phyloP scores from a whole-genome alignment of 2,329 filamentous ascomycete genomes.

The Ophiocordyceps sinensis region DNA sequence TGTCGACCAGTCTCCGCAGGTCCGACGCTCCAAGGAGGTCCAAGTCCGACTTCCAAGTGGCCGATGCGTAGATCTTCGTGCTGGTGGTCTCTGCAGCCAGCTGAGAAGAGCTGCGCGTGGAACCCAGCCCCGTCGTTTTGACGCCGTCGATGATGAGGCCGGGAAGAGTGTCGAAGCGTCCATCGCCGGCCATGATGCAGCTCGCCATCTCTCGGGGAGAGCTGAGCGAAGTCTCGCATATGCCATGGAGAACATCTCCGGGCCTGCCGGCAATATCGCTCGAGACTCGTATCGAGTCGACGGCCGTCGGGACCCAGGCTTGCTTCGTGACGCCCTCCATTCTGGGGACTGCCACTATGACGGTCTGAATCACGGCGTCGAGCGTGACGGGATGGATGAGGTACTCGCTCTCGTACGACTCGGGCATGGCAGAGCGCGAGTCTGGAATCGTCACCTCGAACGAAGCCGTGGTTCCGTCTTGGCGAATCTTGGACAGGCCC shows the following conservation, averaged over 20 bases:
- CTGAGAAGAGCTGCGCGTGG: background rate
- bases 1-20: background rate
- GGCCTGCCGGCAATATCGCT: background rate
- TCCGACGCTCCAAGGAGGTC: background rate
- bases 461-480: background rate
- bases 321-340: background rate
- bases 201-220: background rate
- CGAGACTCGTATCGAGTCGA: background rate
- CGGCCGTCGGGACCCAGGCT: background rate
- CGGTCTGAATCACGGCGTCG: background rate
- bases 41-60: constrained; percentile 1
- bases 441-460: background rate
- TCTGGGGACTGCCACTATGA: background rate
- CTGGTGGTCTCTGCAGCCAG: background rate
- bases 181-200: background rate
- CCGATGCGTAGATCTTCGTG: background rate
- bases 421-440: background rate
- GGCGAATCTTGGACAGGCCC: background rate
- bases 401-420: background rate
- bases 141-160: background rate
- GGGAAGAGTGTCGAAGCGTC: background rate
- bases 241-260: background rate
- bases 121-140: background rate
- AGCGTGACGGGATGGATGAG: background rate
- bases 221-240: background rate